Percentiles rank a stretch among this genome's conserved stretches.
Evolutionary conservation across 306 rosid species (phyloP).

Genomic region (Quercus dentata): DNA sequence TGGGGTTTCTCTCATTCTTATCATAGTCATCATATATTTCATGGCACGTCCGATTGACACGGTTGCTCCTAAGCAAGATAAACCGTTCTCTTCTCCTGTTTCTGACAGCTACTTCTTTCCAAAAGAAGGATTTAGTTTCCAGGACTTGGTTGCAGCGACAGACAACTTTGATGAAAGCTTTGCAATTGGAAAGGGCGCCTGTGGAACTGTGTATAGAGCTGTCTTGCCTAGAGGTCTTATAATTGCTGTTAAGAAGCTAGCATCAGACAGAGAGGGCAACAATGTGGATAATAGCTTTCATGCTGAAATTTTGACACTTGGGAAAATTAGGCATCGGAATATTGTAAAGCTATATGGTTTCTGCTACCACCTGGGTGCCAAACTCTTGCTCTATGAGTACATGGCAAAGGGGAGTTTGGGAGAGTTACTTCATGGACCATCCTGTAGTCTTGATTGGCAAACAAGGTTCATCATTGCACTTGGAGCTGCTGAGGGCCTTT

Average conservation of each 20-base stretch:
- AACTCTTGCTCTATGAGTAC: conserved; percentile 85
- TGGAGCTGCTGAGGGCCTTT: conserved; percentile 97
- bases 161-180: conserved; percentile 69
- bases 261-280: conserved; percentile 86
- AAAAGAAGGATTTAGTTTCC: conserved; percentile 76
- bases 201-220: conserved; percentile 92
- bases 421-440: conserved; percentile 70
- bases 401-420: conserved; percentile 97
- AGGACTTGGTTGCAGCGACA: conserved; percentile 87
- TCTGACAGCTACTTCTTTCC: conserved; percentile 81
- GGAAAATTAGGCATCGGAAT: conserved; percentile 89
- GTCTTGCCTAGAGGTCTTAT: conserved; percentile 61
- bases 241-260: conserved; percentile 86
- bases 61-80: conserved; percentile 35
- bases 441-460: conserved; percentile 70
- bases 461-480: conserved; percentile 81
- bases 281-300: conserved; percentile 79
- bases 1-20: conserved; percentile 83
- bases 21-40: conserved; percentile 57
- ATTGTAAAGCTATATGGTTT: conserved; percentile 86
- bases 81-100: conserved; percentile 51
- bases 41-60: conserved; percentile 60
- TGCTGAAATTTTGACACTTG: conserved; percentile 83
- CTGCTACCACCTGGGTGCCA: conserved; percentile 84
- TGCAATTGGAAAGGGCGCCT: conserved; percentile 84